These are phyloP conservation scores for Phyllosticta citriasiana DNA, from an alignment of 2,329 filamentous ascomycete species.

Conservation along the genomic window DNA sequence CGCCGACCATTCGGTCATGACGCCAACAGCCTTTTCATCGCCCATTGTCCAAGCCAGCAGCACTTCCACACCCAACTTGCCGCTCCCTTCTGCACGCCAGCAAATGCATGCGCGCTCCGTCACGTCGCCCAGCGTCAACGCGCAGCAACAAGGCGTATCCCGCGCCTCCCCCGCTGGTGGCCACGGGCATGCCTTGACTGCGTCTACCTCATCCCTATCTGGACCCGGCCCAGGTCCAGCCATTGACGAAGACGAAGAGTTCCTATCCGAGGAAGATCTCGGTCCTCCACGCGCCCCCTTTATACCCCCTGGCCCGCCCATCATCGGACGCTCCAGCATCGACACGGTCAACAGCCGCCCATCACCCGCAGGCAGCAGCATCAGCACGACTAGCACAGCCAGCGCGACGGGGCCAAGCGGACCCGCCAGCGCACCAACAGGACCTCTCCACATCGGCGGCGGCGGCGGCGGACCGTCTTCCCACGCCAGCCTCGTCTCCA, in stretches of 20 bases:
- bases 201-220: neutral
- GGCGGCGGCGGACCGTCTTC: neutral
- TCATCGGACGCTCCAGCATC: neutral
- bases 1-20: constrained; percentile 39
- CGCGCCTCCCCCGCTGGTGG: constrained; percentile 46
- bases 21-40: constrained; percentile 46
- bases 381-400: neutral
- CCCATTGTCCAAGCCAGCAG: constrained; percentile 15
- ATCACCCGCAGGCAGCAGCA: constrained; percentile 31
- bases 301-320: constrained; percentile 13
- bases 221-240: constrained; percentile 5
- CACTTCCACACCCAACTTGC: constrained; percentile 12
- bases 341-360: constrained; percentile 21
- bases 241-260: constrained; percentile 63
- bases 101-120: constrained; percentile 71
- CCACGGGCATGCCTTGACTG: neutral
- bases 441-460: neutral
- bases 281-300: constrained; percentile 32
- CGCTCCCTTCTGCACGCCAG: constrained; percentile 43
- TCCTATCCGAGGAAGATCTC: constrained; percentile 67
- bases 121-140: constrained; percentile 61
- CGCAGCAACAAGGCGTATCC: constrained; percentile 33
- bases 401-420: constrained; percentile 26
- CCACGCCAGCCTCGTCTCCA: neutral
- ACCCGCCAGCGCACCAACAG: neutral